A percentile compares a stretch with the other conserved stretches of the same genome.
Evolutionary conservation across 1,139 yeast species (phyloP).

Genomic region (Candida pseudocylindracea): DNA sequence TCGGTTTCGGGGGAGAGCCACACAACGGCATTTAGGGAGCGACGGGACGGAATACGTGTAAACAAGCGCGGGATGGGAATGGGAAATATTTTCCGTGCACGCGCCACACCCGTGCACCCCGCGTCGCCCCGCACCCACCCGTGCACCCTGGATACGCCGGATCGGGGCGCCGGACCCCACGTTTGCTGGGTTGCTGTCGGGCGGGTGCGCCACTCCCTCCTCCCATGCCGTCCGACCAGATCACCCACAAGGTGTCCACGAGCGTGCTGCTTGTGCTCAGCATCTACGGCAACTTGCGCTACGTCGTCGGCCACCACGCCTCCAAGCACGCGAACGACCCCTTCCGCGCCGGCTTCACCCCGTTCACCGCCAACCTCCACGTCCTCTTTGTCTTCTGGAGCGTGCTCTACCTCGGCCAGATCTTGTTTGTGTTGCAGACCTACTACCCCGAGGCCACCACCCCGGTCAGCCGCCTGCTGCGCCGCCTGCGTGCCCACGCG

Average conservation of each 20-base stretch:
- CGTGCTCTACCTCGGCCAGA: conserved; percentile 26
- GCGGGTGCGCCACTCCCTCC: too few relatives aligned
- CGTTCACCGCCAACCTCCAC: conserved; percentile 39
- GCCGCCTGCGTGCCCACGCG: conserved; percentile 6
- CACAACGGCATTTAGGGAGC: too few relatives aligned
- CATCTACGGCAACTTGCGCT: conserved; percentile 27
- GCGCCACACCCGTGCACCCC: neutral
- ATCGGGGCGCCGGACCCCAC: too few relatives aligned
- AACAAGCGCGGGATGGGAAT: conserved; percentile 3
- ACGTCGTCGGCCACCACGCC: conserved; percentile 26
- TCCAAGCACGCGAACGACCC: conserved; percentile 15
- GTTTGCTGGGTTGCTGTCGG: too few relatives aligned
- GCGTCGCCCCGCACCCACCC: too few relatives aligned
- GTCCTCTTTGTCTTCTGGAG: conserved; percentile 37
- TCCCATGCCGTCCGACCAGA: too few relatives aligned
- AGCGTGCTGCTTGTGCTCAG: conserved; percentile 28
- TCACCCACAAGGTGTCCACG: conserved; percentile 20
- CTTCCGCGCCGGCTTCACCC: conserved; percentile 27
- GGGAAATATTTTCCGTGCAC: neutral
- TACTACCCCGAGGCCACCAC: conserved; percentile 19
- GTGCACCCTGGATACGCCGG: too few relatives aligned
- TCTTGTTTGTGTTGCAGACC: conserved; percentile 25
- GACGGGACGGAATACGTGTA: too few relatives aligned
- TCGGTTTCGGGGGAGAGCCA: conserved; percentile 4
- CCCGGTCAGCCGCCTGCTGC: conserved; percentile 5